A percentile compares a stretch with the other conserved stretches of the same genome.
phyloP scores from a whole-genome alignment of 345 rosid species.

The Citrus maxima region DNA sequence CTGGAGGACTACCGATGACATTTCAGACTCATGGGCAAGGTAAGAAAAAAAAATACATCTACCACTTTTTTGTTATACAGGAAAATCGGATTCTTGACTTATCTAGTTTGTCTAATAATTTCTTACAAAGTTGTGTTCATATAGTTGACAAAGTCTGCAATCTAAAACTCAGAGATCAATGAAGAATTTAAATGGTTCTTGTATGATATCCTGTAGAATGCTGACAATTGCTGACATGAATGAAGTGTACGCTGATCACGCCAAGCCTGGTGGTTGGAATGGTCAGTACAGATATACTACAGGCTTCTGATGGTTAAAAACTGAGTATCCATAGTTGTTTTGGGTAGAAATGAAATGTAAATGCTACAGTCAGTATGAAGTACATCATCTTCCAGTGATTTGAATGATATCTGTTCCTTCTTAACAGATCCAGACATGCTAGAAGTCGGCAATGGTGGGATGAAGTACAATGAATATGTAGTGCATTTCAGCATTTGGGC shows the following conservation, averaged over 20 bases:
- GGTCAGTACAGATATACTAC: constrained; percentile 6
- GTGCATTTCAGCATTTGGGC: constrained; percentile 42
- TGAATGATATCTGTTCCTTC: background rate
- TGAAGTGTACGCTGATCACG: constrained; percentile 18
- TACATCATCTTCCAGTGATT: background rate
- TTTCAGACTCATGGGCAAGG: constrained; percentile 21
- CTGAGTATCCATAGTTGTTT: background rate
- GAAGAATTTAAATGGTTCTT: background rate
- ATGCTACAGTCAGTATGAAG: background rate
- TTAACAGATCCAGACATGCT: constrained; percentile 39
- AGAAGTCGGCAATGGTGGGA: constrained; percentile 41
- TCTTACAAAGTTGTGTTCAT: background rate
- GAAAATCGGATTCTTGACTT: background rate
- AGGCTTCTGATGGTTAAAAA: background rate
- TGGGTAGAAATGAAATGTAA: background rate
- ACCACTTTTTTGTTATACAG: background rate
- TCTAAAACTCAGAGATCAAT: background rate
- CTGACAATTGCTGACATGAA: constrained; percentile 21
- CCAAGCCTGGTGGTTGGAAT: constrained; percentile 21
- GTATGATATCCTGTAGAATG: background rate
- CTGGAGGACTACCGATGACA: constrained; percentile 28
- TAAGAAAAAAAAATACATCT: background rate
- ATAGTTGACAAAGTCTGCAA: background rate
- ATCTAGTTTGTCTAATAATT: background rate
- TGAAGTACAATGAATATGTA: constrained; percentile 33